phyloP scores from a whole-genome alignment of 352 stramenopile species.

The Phytophthora chlamydospora region DNA sequence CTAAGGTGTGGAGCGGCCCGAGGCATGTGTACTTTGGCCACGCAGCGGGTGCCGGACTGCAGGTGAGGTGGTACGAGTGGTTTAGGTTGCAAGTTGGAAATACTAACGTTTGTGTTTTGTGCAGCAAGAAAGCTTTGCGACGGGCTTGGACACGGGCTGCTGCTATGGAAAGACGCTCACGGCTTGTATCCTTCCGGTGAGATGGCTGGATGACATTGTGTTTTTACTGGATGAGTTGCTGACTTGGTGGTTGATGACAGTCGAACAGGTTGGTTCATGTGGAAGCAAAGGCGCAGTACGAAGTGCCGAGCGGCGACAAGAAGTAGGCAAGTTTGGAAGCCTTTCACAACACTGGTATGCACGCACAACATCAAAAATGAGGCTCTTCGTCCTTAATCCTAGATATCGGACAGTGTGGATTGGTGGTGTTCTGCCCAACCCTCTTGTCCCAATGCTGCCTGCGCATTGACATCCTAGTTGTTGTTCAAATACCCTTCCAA shows the following conservation, averaged over 20 bases:
- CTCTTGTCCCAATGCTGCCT: conserved; percentile 1
- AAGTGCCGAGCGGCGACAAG: conserved; percentile 35
- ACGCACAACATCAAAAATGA: no score
- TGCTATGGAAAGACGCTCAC: conserved; percentile 90
- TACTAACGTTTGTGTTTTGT: conserved; percentile 1
- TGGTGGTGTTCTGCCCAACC: not conserved
- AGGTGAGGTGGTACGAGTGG: conserved; percentile 42
- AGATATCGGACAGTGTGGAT: no score
- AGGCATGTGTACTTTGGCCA: conserved; percentile 92
- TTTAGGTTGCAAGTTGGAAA: not conserved
- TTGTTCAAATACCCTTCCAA: conserved; percentile 14
- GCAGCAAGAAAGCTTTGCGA: conserved; percentile 88
- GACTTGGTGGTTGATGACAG: conserved; percentile 21
- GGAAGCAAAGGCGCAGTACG: conserved; percentile 44
- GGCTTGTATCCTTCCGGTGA: conserved; percentile 87
- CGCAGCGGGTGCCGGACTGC: conserved; percentile 83
- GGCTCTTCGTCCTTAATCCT: no score
- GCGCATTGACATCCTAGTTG: conserved; percentile 3
- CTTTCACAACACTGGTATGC: no score
- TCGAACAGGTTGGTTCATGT: conserved; percentile 43
- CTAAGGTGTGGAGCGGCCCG: conserved; percentile 79
- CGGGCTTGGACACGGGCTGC: conserved; percentile 91
- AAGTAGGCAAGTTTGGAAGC: conserved; percentile 2
- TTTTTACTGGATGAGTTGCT: conserved; percentile 8
- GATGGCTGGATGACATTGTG: not conserved